phyloP scores from a whole-genome alignment of 1,284 basidiomycete genomes.

The Mycena citricolor region DNA sequence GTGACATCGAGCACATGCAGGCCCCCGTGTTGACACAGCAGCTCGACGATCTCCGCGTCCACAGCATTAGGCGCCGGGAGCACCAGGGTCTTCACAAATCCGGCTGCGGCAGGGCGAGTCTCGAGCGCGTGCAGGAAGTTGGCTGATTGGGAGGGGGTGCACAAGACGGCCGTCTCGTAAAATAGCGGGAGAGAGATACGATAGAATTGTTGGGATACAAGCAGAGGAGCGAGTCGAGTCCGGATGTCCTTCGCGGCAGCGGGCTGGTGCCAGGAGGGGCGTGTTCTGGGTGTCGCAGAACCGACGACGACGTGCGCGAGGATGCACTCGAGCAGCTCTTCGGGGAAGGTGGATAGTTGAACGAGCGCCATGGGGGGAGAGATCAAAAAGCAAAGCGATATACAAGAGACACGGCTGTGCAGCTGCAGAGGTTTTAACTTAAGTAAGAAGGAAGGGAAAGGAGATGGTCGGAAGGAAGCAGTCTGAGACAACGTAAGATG shows the following conservation, averaged over 20 bases:
- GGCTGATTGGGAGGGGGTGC: slow-evolving; percentile 36
- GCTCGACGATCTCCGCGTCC: not conserved
- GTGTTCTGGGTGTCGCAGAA: slow-evolving; percentile 24
- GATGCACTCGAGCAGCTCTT: slow-evolving; percentile 56
- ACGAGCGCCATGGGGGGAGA: not conserved
- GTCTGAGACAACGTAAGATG: too few relatives aligned
- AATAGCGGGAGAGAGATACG: slow-evolving; percentile 53
- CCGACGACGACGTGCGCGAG: slow-evolving; percentile 39
- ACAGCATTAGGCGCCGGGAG: not conserved
- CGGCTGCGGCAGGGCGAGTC: slow-evolving; percentile 39
- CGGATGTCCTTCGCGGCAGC: slow-evolving; percentile 15
- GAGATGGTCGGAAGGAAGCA: too few relatives aligned
- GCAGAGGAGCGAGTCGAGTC: slow-evolving; percentile 40
- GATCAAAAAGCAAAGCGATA: slow-evolving; percentile 3
- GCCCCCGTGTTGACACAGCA: not conserved
- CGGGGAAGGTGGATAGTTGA: slow-evolving; percentile 40
- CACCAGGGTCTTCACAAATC: slow-evolving; percentile 31
- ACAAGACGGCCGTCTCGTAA: slow-evolving; percentile 48
- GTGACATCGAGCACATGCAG: not conserved
- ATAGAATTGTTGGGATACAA: slow-evolving; percentile 47
- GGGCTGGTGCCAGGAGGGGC: slow-evolving; percentile 33
- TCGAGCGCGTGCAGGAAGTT: slow-evolving; percentile 40
- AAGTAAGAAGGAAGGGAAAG: too few relatives aligned
- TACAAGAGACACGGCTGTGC: too few relatives aligned
- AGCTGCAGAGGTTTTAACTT: too few relatives aligned